phyloP scores from a whole-genome alignment of 768 basidiomycete species.

The Tylopilus vinaceipallidus region DNA sequence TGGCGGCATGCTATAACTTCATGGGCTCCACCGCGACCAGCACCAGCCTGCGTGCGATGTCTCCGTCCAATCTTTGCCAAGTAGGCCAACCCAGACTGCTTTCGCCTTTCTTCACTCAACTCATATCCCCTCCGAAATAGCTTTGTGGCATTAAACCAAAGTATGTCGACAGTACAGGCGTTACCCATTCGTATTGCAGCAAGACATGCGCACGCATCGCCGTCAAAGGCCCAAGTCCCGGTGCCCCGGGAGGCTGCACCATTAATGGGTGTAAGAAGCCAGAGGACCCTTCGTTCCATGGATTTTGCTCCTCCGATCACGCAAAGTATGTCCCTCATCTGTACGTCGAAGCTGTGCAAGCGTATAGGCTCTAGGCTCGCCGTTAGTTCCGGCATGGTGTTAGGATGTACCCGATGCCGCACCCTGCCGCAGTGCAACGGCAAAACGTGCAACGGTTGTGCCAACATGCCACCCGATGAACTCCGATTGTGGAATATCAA shows the following conservation, averaged over 20 bases:
- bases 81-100: conserved; percentile 15
- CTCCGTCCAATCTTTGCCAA: conserved; percentile 28
- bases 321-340: conserved; percentile 42
- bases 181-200: conserved; percentile 58
- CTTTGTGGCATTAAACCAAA: conserved; percentile 60
- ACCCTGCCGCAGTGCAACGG: conserved; percentile 45
- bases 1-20: conserved; percentile 26
- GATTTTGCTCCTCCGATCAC: conserved; percentile 60
- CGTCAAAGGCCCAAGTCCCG: conserved; percentile 33
- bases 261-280: conserved; percentile 53
- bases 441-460: conserved; percentile 49
- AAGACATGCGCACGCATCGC: conserved; percentile 53
- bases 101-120: conserved; percentile 6
- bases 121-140: conserved; percentile 32
- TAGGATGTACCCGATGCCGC: conserved; percentile 50
- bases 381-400: conserved; percentile 47
- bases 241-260: conserved; percentile 39
- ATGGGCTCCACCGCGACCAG: too few species aligned
- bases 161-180: conserved; percentile 57
- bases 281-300: conserved; percentile 47
- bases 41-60: conserved; percentile 10
- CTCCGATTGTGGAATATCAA: conserved; percentile 49
- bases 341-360: conserved; percentile 4
- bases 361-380: conserved; percentile 41
- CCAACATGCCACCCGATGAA: conserved; percentile 41